phyloP scores from a whole-genome alignment of 208 protist genomes.

The Leptomonas pyrrhocoris region DNA sequence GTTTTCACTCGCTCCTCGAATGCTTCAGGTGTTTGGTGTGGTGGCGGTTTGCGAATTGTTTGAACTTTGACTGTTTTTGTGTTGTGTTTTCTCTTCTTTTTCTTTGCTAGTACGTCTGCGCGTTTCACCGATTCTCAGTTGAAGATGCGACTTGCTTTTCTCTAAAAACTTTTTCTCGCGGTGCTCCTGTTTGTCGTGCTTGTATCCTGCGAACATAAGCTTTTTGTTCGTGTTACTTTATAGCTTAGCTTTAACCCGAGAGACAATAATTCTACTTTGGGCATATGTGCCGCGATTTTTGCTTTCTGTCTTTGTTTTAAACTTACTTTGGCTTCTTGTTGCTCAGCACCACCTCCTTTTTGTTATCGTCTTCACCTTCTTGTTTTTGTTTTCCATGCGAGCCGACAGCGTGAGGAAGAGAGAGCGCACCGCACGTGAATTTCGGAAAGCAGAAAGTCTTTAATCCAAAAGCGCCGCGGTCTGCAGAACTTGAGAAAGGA shows the following conservation, averaged over 20 bases:
- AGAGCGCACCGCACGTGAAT: background rate
- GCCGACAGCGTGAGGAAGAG: background rate
- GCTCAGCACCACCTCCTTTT: conserved; percentile 9
- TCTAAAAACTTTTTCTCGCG: background rate
- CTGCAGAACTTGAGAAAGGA: conserved; percentile 21
- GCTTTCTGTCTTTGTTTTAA: background rate
- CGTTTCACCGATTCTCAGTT: conserved; percentile 1
- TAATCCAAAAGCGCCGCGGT: conserved; percentile 2
- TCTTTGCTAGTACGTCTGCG: background rate
- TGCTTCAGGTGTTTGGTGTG: conserved; percentile 10
- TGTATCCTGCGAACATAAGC: background rate
- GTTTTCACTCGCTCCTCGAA: conserved; percentile 6
- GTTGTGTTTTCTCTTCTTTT: conserved; percentile 7
- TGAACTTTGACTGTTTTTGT: conserved; percentile 7
- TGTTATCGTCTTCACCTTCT: conserved; percentile 8
- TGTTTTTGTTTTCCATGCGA: background rate
- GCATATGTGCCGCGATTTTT: background rate
- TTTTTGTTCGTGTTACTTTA: conserved; percentile 15
- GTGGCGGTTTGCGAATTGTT: background rate
- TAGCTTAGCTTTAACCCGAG: background rate
- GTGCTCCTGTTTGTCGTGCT: conserved; percentile 3
- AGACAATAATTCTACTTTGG: background rate
- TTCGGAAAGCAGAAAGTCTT: background rate
- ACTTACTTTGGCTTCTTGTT: conserved; percentile 19
- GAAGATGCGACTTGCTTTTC: conserved; percentile 23